Evolutionary conservation across 164 flowering plant genomes (phyloP).

Genomic region (Macadamia tetraphylla): DNA sequence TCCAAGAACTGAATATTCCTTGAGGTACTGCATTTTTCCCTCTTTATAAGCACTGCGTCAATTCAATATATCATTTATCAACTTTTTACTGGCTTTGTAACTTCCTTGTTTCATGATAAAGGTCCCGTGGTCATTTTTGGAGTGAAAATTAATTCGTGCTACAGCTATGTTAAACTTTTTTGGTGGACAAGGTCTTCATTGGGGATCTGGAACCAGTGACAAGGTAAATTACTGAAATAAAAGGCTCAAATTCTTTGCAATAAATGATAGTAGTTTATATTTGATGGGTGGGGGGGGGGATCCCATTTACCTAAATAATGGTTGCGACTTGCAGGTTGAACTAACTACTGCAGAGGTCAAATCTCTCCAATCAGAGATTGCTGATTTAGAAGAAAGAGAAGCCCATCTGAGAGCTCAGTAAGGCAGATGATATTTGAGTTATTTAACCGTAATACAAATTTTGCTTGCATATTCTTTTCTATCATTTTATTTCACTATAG

Average conservation of each 20-base stretch:
- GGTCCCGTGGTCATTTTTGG: conserved; percentile 33
- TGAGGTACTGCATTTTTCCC: conserved; percentile 28
- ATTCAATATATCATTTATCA: too few relatives aligned
- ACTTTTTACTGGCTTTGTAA: neutral
- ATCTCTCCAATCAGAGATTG: conserved; percentile 75
- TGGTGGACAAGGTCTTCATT: conserved; percentile 48
- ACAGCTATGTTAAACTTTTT: conserved; percentile 69
- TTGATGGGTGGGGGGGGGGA: too few relatives aligned
- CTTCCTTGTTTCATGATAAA: conserved; percentile 29
- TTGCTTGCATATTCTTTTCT: neutral
- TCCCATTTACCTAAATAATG: conserved; percentile 2
- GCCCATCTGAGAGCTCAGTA: conserved; percentile 88
- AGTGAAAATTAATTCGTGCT: conserved; percentile 41
- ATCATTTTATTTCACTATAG: neutral
- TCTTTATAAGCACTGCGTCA: too few relatives aligned
- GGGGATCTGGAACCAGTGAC: conserved; percentile 54
- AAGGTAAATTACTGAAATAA: conserved; percentile 40
- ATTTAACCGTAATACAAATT: neutral
- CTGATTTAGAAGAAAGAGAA: conserved; percentile 77
- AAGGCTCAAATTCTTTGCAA: neutral
- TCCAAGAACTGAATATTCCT: conserved; percentile 23
- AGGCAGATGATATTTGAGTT: conserved; percentile 19
- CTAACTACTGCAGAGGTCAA: conserved; percentile 61
- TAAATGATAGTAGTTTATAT: neutral
- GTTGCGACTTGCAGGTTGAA: conserved; percentile 50